Evolutionary conservation across 1,139 yeast species (phyloP), one percentile per base, ranked within the genome.

Genomic region (Sugiyamaella grinbergsii): DNA sequence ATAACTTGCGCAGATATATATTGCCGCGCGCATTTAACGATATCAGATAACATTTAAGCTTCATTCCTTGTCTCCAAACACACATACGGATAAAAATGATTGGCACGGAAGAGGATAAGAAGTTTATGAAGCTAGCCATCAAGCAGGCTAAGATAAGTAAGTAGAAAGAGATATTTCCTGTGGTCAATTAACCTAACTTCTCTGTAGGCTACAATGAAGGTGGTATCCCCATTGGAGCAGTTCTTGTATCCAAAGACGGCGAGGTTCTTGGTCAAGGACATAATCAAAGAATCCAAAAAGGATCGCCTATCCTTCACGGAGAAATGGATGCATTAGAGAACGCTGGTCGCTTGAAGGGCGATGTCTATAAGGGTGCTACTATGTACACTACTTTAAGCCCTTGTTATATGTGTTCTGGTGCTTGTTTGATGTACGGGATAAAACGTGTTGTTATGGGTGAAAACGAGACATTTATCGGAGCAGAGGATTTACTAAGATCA

Each of bases 341-440:
- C 58, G 94, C 96, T 16, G 98, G 98, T 11, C 79, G 97, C 62
- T 75, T 91, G 51, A 75, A 86, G 77, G 71, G 78, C 74, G 63
- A 83, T 83, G 70, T 85, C 84, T 58, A 77, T 67, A 69, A 72
- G 64, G 73, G 70, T 5, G 67, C 74, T 16, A 72, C 72, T 18
- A 81, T 91, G 82, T 91, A 90, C 71, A 89, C 97, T 39, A 87
- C 97, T 0, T 74, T 91, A 58, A 86, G 96, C 5, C 97, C 98
- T 2, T 91, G 98, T 68, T 77, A 83, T 59, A 91, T 91, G 97
- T 91, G 98, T 65, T 80, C 95, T 5, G 98, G 98, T 16, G 95
- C 96, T 13, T 87, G 94, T 59, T 65, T 91, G 50, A 75, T 91
- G 76, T 91, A 90, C 70, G 96, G 96, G 32, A 77, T 91, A 58